These are phyloP conservation scores for Aspergillus sp. DNA, from an alignment of 2,329 filamentous ascomycete genomes.

Conservation along the genomic window DNA sequence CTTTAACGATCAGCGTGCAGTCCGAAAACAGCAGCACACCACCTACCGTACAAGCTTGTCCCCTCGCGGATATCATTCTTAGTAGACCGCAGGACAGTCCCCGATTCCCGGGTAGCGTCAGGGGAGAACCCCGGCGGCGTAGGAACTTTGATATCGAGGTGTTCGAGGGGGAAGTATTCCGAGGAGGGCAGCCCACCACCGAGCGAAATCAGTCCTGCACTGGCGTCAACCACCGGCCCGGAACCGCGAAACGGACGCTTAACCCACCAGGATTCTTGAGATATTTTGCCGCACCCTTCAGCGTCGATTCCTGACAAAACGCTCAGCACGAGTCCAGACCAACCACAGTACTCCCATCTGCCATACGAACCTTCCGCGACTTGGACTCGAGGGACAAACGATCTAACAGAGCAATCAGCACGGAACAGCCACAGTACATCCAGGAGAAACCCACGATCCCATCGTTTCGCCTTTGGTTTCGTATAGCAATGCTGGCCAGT, in stretches of 20 bases:
- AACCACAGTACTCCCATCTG: not conserved
- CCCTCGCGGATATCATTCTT: slow-evolving; percentile 73
- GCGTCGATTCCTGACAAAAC: slow-evolving; percentile 49
- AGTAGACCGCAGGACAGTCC: slow-evolving; percentile 55
- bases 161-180: slow-evolving; percentile 85
- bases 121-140: slow-evolving; percentile 61
- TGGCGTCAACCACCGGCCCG: slow-evolving; percentile 3
- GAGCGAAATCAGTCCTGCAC: slow-evolving; percentile 65
- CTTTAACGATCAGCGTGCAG: slow-evolving; percentile 31
- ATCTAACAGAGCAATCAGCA: slow-evolving; percentile 24
- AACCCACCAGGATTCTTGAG: slow-evolving; percentile 60
- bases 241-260: not conserved
- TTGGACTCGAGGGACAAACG: slow-evolving; percentile 56
- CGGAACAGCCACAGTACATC: not conserved
- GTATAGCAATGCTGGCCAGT: slow-evolving; percentile 32
- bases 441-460: slow-evolving; percentile 60
- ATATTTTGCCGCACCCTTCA: slow-evolving; percentile 73
- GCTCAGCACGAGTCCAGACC: too few species aligned
- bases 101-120: slow-evolving; percentile 51
- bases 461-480: slow-evolving; percentile 71
- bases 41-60: slow-evolving; percentile 43
- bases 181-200: slow-evolving; percentile 84
- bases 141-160: slow-evolving; percentile 66
- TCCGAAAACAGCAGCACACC: not conserved
- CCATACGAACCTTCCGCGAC: slow-evolving; percentile 31